Percentiles rank a stretch among this genome's conserved stretches.
Evolutionary conservation across 371 early-diverging fungal species (phyloP).

Genomic region (Apophysomyces elegans): DNA sequence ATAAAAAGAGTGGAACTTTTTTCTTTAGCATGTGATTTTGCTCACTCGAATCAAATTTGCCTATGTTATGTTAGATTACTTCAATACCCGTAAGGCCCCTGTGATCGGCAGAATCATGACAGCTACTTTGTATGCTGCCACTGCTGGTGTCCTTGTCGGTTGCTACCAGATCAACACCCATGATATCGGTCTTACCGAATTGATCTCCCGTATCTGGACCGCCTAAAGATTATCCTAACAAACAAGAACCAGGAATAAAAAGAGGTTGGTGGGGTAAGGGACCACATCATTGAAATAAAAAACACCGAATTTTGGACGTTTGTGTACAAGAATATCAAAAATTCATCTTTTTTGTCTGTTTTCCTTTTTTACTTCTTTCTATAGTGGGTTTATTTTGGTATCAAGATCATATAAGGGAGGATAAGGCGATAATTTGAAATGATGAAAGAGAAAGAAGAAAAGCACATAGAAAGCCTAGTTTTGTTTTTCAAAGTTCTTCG

Average conservation of each 20-base stretch:
- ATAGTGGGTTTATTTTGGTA: too few relatives aligned
- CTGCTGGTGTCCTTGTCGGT: constrained; percentile 81
- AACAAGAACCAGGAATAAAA: not conserved
- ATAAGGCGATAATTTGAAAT: too few relatives aligned
- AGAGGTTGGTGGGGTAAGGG: too few relatives aligned
- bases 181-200: constrained; percentile 92
- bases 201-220: constrained; percentile 82
- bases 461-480: too few relatives aligned
- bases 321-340: too few relatives aligned
- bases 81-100: constrained; percentile 73
- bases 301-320: too few relatives aligned
- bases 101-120: constrained; percentile 62
- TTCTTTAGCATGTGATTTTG: constrained; percentile 1
- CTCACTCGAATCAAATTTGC: constrained; percentile 18
- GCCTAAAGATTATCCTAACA: constrained; percentile 47
- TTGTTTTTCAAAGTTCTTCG: not conserved
- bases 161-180: constrained; percentile 94
- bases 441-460: too few relatives aligned
- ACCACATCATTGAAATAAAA: too few relatives aligned
- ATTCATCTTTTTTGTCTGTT: too few relatives aligned
- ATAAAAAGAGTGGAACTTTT: constrained; percentile 2
- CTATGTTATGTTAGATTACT: constrained; percentile 69
- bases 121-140: constrained; percentile 69
- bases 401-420: too few relatives aligned
- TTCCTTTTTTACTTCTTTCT: too few relatives aligned